Conservation (phyloP, 164 flowering plant species). For the Protea cynaroides region DNA sequence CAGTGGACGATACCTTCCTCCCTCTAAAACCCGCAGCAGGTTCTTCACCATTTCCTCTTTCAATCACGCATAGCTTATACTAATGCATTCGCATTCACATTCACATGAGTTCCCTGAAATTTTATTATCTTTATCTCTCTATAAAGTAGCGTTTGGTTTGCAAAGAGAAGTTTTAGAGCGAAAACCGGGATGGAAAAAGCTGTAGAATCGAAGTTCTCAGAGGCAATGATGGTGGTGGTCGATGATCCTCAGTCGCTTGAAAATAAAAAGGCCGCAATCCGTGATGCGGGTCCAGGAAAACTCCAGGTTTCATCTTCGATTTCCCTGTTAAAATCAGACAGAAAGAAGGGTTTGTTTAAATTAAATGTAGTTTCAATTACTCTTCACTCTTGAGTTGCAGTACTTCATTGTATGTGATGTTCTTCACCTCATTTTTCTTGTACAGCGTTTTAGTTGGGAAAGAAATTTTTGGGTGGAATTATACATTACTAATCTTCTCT, state of each 20-base stretch:
- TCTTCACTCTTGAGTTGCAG: too few species aligned
- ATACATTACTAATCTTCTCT: too few species aligned
- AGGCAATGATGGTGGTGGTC: constrained; percentile 21
- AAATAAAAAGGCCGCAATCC: constrained; percentile 49
- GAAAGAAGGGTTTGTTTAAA: too few species aligned
- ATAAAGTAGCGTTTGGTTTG: not conserved
- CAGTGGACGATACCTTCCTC: not conserved
- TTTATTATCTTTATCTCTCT: not conserved
- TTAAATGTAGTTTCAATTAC: too few species aligned
- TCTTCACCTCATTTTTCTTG: too few species aligned
- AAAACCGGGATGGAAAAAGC: not conserved
- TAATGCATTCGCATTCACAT: not conserved
- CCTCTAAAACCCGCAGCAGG: not conserved
- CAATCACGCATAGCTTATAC: not conserved
- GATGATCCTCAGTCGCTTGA: constrained; percentile 36
- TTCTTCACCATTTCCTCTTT: not conserved
- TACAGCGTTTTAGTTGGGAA: too few species aligned
- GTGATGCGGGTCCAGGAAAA: constrained; percentile 52
- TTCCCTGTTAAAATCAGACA: not conserved
- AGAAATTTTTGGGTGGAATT: too few species aligned
- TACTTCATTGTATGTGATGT: too few species aligned
- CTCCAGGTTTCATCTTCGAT: constrained; percentile 48
- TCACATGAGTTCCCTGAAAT: not conserved
- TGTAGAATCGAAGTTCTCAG: not conserved
- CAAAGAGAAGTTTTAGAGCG: not conserved